A percentile compares a stretch with the other conserved stretches of the same genome.
These are phyloP conservation scores for Warburgia ugandensis DNA, from an alignment of 164 flowering plant genomes.

Conservation along the genomic window DNA sequence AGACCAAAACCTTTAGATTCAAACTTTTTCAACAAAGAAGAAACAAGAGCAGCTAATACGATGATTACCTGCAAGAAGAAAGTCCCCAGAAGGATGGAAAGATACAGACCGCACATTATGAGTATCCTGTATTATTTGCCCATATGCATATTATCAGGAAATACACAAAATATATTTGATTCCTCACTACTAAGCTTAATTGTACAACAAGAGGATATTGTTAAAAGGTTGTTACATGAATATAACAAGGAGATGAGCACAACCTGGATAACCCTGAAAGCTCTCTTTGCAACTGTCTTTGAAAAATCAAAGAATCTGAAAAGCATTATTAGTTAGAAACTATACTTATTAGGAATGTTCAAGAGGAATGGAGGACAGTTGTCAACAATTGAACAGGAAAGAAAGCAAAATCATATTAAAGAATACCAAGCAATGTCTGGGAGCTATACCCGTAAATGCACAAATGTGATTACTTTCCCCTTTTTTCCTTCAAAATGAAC, in stretches of 20 bases:
- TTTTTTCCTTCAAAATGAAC: too few species aligned
- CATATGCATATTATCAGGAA: constrained; percentile 11
- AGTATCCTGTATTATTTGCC: constrained; percentile 76
- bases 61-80: constrained; percentile 63
- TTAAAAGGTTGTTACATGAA: too few species aligned
- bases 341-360: not conserved
- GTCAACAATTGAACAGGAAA: too few species aligned
- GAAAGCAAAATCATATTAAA: too few species aligned
- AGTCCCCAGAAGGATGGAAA: constrained; percentile 86
- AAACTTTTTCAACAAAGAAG: not conserved
- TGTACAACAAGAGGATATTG: too few species aligned
- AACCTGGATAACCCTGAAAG: constrained; percentile 80
- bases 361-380: too few species aligned
- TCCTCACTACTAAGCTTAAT: too few species aligned
- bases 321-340: too few species aligned
- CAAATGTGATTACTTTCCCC: too few species aligned
- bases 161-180: too few species aligned
- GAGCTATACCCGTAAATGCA: too few species aligned
- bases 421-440: too few species aligned
- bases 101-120: constrained; percentile 85
- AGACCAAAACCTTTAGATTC: not conserved
- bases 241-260: constrained; percentile 1
- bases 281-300: constrained; percentile 71
- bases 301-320: constrained; percentile 88
- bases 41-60: constrained; percentile 2